Conservation (phyloP, 805 yeast species). For the Monosporozyma yasuniensis region DNA sequence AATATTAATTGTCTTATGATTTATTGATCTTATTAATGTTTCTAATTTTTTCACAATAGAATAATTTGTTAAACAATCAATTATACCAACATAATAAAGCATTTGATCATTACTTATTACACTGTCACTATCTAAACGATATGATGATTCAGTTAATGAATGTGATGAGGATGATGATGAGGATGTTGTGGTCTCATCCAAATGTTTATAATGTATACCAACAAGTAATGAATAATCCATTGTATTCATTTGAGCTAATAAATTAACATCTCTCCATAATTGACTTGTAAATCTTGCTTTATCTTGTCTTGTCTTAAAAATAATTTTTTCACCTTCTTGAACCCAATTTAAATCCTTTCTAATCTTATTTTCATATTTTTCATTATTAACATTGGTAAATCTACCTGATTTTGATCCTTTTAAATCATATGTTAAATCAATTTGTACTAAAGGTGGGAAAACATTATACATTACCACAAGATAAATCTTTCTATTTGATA, state of each 20-base stretch:
- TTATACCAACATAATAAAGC: conserved; percentile 84
- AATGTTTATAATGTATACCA: conserved; percentile 70
- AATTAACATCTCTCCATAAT: conserved; percentile 61
- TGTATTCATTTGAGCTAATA: conserved; percentile 66
- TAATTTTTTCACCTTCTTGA: conserved; percentile 49
- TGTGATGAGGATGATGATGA: background rate
- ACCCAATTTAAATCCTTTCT: conserved; percentile 83
- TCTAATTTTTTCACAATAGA: conserved; percentile 67
- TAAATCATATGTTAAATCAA: conserved; percentile 78
- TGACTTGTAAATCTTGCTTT: conserved; percentile 52
- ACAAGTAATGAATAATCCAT: conserved; percentile 92
- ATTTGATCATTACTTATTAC: conserved; percentile 30
- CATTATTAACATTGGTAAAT: conserved; percentile 34
- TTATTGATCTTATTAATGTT: conserved; percentile 72
- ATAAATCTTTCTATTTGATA: conserved; percentile 63
- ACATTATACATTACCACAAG: conserved; percentile 94
- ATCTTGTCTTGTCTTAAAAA: conserved; percentile 65
- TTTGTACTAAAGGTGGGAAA: conserved; percentile 86
- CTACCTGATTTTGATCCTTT: conserved; percentile 91
- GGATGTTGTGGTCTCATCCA: conserved; percentile 38
- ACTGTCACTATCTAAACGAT: conserved; percentile 40
- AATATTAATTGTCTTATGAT: conserved; percentile 58
- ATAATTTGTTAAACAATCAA: conserved; percentile 83
- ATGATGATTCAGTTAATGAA: conserved; percentile 51
- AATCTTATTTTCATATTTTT: conserved; percentile 11